Conservation (phyloP, 257 asterid species). For the Salvia splendens region DNA sequence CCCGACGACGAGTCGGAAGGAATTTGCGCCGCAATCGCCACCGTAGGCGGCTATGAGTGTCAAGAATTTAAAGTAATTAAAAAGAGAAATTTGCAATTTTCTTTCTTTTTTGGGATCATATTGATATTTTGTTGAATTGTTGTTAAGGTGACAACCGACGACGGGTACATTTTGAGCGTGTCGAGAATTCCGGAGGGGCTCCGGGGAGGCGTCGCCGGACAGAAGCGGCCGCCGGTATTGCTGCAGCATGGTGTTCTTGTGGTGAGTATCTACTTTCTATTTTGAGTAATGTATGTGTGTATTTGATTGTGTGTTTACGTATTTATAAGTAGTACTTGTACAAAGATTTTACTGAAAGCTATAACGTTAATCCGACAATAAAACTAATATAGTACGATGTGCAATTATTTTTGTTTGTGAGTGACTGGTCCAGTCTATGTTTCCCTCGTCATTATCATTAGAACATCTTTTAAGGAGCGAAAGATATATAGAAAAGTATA, state of each 20-base stretch:
- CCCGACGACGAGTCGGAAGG: slow-evolving; percentile 34
- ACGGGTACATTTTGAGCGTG: slow-evolving; percentile 67
- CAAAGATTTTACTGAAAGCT: too few relatives aligned
- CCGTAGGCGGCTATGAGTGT: slow-evolving; percentile 63
- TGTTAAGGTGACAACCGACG: slow-evolving; percentile 64
- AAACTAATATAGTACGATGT: too few relatives aligned
- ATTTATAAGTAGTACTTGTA: too few relatives aligned
- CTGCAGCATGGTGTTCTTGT: slow-evolving; percentile 74
- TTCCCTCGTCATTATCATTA: too few relatives aligned
- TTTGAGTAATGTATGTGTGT: neutral
- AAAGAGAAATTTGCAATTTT: neutral
- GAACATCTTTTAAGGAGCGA: too few relatives aligned
- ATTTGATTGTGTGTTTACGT: too few relatives aligned
- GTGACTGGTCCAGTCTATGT: too few relatives aligned
- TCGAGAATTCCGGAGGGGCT: slow-evolving; percentile 60
- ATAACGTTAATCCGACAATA: too few relatives aligned
- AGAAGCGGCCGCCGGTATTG: slow-evolving; percentile 49
- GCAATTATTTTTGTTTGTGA: too few relatives aligned
- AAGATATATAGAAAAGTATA: too few relatives aligned
- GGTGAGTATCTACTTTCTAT: slow-evolving; percentile 46
- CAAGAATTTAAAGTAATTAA: slow-evolving; percentile 55
- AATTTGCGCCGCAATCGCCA: slow-evolving; percentile 54
- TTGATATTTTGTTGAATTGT: neutral
- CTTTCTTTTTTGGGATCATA: neutral
- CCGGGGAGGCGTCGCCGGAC: slow-evolving; percentile 35